phyloP scores from a whole-genome alignment of 2,329 filamentous ascomycete genomes.

The Epichloe brachyelytri region DNA sequence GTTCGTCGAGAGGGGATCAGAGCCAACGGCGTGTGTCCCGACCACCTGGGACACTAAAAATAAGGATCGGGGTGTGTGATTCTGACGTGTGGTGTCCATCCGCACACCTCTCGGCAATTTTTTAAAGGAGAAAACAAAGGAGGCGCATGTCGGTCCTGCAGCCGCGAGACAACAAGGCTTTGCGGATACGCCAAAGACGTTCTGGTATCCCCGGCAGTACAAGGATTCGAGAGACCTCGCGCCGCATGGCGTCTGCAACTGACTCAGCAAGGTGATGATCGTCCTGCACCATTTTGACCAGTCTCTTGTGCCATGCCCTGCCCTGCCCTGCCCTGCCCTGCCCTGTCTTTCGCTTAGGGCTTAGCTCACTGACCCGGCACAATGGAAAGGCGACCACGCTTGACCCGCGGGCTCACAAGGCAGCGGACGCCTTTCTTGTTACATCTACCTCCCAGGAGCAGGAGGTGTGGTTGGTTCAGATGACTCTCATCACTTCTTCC shows the following conservation, averaged over 20 bases:
- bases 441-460: not conserved
- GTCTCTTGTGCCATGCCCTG: no score
- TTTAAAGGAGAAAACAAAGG: not conserved
- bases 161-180: conserved; percentile 1
- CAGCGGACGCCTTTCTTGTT: not conserved
- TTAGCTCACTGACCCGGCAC: not conserved
- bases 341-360: no score
- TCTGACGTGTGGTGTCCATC: not conserved
- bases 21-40: not conserved
- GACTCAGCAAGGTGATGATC: not conserved
- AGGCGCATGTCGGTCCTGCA: not conserved
- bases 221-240: not conserved
- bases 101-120: not conserved
- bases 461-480: not conserved
- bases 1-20: not conserved
- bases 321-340: no score
- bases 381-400: conserved; percentile 1
- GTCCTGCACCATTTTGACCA: no score
- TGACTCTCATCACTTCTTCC: not conserved
- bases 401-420: not conserved
- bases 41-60: not conserved
- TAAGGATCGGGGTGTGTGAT: no score
- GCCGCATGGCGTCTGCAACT: conserved; percentile 2
- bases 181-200: not conserved
- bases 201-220: not conserved